Conservation (phyloP, 352 stramenopile species). For the Pythium grandisporangium region DNA sequence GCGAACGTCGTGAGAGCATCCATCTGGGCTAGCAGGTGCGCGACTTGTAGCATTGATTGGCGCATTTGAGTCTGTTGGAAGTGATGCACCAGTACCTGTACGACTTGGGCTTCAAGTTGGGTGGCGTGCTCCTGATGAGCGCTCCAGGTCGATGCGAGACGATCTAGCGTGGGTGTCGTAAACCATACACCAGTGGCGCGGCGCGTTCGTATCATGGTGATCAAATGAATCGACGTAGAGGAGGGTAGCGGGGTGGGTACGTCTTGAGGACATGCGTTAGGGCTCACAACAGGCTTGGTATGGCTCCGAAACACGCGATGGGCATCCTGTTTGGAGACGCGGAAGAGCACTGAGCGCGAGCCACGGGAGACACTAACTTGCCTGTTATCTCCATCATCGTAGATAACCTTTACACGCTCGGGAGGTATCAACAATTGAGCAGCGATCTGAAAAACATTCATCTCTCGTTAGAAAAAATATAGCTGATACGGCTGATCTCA, state of each 20-base stretch:
- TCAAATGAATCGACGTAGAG: too few species aligned
- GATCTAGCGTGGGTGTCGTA: constrained; percentile 20
- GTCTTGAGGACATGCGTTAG: too few species aligned
- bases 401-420: constrained; percentile 26
- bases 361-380: too few species aligned
- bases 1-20: constrained; percentile 30
- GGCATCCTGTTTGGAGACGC: constrained; percentile 28
- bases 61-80: constrained; percentile 3
- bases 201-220: constrained; percentile 25
- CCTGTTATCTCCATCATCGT: constrained; percentile 20
- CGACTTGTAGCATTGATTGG: constrained; percentile 1
- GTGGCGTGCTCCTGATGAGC: constrained; percentile 12
- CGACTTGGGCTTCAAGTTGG: constrained; percentile 13
- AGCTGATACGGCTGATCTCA: too few species aligned
- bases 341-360: constrained; percentile 27
- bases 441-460: constrained; percentile 16
- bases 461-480: too few species aligned
- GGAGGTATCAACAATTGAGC: constrained; percentile 14
- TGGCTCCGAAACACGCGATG: constrained; percentile 31
- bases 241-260: too few species aligned
- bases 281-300: too few species aligned
- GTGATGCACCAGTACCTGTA: constrained; percentile 1
- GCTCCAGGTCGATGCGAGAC: constrained; percentile 23
- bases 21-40: constrained; percentile 12
- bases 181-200: constrained; percentile 36